These are phyloP conservation scores for Alternaria panax DNA, from an alignment of 2,329 filamentous ascomycete genomes.

Conservation along the genomic window DNA sequence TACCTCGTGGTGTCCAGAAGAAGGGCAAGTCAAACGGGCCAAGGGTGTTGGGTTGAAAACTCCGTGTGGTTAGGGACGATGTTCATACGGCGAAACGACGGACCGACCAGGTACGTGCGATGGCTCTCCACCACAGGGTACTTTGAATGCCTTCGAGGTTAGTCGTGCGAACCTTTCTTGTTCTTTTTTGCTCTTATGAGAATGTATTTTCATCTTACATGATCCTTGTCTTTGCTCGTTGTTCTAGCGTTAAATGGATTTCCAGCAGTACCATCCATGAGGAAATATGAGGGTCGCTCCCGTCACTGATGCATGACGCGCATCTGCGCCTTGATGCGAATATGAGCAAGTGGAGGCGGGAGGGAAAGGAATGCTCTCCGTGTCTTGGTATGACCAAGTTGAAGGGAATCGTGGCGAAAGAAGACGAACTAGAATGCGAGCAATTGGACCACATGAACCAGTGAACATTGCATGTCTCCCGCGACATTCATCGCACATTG, in stretches of 20 bases:
- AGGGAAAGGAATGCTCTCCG: rapidly evolving
- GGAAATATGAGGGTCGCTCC: neutral
- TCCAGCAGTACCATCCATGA: neutral
- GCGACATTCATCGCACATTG: too few relatives aligned
- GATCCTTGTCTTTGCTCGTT: neutral
- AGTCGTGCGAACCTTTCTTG: neutral
- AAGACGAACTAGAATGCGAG: neutral
- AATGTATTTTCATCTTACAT: neutral
- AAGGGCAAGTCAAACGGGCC: constrained; percentile 41
- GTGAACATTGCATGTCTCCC: neutral
- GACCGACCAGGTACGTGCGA: neutral
- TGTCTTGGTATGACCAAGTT: neutral
- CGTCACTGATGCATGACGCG: neutral
- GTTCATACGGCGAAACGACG: neutral
- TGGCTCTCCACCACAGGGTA: neutral
- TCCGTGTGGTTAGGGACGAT: neutral
- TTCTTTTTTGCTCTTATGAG: neutral
- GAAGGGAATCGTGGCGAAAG: neutral
- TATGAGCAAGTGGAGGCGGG: neutral
- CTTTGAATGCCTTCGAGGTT: neutral
- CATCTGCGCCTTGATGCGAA: neutral
- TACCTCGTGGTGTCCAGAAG: constrained; percentile 41
- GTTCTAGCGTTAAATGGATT: neutral
- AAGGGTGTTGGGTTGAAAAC: constrained; percentile 38
- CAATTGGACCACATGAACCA: neutral